A percentile compares a stretch with the other conserved stretches of the same genome.
phyloP scores from a whole-genome alignment of 345 rosid species.

The Cochlearia excelsa region DNA sequence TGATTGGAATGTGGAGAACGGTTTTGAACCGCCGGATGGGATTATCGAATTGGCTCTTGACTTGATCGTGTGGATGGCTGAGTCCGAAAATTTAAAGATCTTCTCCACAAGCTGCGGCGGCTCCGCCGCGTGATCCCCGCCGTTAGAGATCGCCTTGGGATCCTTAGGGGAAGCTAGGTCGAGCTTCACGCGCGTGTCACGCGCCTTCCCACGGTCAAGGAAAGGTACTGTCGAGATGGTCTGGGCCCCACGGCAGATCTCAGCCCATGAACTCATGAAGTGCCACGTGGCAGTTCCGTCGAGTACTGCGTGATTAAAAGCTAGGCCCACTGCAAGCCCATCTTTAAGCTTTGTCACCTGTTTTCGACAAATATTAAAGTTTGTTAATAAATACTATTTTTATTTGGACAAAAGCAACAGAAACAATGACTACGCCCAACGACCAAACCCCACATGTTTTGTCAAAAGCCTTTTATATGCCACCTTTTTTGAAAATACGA shows the following conservation, averaged over 20 bases:
- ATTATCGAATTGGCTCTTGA: conserved; percentile 46
- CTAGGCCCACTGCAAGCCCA: conserved; percentile 86
- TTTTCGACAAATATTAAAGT: not conserved
- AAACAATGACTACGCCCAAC: too few species aligned
- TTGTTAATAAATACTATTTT: too few species aligned
- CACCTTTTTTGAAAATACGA: too few species aligned
- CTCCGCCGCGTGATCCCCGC: conserved; percentile 17
- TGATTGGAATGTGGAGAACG: conserved; percentile 90
- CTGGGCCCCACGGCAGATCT: conserved; percentile 50
- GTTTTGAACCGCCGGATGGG: conserved; percentile 54
- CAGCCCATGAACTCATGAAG: conserved; percentile 92
- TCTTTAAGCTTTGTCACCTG: conserved; percentile 85
- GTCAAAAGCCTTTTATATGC: too few species aligned
- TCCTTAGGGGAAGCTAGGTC: conserved; percentile 49
- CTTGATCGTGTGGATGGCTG: conserved; percentile 67
- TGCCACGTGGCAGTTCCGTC: conserved; percentile 97
- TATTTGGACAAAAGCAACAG: too few species aligned
- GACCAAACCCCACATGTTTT: too few species aligned
- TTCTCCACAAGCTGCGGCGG: conserved; percentile 53
- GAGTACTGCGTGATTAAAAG: conserved; percentile 87
- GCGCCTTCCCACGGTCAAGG: conserved; percentile 73
- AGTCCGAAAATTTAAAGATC: conserved; percentile 72
- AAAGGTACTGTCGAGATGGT: conserved; percentile 51
- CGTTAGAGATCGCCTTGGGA: conserved; percentile 42
- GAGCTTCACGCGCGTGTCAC: conserved; percentile 77